Evolutionary conservation across 1,139 yeast genomes (phyloP).

Genomic region (Scheffersomyces quercinus): DNA sequence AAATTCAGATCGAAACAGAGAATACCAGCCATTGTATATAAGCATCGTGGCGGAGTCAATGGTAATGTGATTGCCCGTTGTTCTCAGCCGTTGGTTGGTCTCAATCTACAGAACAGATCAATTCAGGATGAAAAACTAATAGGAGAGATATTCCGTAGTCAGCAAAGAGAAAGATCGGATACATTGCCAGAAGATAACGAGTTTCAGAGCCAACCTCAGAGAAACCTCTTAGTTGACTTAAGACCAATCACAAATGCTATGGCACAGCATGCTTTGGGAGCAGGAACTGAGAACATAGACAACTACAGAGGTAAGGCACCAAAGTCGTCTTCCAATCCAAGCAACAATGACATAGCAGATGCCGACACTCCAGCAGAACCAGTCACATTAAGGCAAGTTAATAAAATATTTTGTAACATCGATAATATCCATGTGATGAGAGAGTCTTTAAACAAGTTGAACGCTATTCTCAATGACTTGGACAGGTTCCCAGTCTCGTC

Average conservation of each 20-base stretch:
- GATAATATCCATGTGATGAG: conserved; percentile 96
- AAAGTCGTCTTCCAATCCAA: background rate
- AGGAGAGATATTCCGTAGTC: conserved; percentile 64
- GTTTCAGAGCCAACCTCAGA: conserved; percentile 43
- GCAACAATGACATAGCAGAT: background rate
- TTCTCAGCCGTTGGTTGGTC: conserved; percentile 90
- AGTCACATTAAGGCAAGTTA: conserved; percentile 25
- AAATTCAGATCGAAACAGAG: conserved; percentile 84
- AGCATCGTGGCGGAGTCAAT: conserved; percentile 56
- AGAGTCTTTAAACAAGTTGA: conserved; percentile 69
- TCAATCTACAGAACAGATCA: conserved; percentile 78
- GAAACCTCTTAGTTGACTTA: conserved; percentile 83
- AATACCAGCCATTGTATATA: conserved; percentile 80
- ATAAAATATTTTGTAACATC: conserved; percentile 80
- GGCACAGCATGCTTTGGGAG: conserved; percentile 96
- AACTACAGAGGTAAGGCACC: conserved; percentile 54
- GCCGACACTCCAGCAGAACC: background rate
- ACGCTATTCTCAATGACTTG: conserved; percentile 64
- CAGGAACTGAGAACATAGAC: conserved; percentile 93
- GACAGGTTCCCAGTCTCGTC: conserved; percentile 51
- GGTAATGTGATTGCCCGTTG: conserved; percentile 84
- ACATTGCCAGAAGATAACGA: conserved; percentile 18
- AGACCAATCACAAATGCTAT: conserved; percentile 92
- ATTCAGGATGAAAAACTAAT: conserved; percentile 87
- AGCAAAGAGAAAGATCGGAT: conserved; percentile 31